Evolutionary conservation across 2,329 filamentous ascomycete species (phyloP), one percentile per base, ranked within the genome.

Genomic region (Hypoxylon rubiginosum): DNA sequence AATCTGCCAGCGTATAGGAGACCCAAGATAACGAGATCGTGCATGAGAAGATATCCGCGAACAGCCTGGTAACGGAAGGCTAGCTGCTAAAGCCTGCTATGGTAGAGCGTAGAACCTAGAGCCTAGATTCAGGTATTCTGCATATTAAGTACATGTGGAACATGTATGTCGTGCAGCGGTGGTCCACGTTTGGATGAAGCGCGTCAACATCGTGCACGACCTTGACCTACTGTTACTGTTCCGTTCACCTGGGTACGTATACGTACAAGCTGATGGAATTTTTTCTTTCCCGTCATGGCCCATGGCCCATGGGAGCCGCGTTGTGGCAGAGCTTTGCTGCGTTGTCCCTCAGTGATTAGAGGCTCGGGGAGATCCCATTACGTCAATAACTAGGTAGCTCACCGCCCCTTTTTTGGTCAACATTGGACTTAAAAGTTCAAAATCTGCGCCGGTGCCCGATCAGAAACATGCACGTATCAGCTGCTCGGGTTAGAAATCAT

Each of bases 101-200:
- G 21, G 21, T 24, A 36, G 32, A n/a, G 34, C 3, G 13, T 39
- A 39, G 34, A 39, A 13, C 11, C 34, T 39, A 39, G 50, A 53
- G 50, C 62, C 62, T 64, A 69, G 64, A 70, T 70, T 70, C 48
- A 64, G 64, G 69, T 68, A 67, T 62, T 68, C 61, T 70, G 64
- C 67, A 69, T 66, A 57, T 13, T 30, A 30, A 17, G 17, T 67
- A 66, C 62, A 68, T 71, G 68, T 69, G 65, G 66, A 65, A 67
- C 69, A 71, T 70, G 69, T 65, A 71, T 71, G 69, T 71, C 69
- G 64, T 71, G 69, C 69, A 71, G 69, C 64, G 46, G 62, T 65
- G 64, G 69, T 63, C 69, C 69, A 70, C 67, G 69, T 68, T 71
- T 62, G 58, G 58, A 67, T 70, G 64, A 69, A 62, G 68, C 66